Base-by-base conservation (phyloP, 2,329 filamentous ascomycete species). In the Diplodia sapinea region DNA sequence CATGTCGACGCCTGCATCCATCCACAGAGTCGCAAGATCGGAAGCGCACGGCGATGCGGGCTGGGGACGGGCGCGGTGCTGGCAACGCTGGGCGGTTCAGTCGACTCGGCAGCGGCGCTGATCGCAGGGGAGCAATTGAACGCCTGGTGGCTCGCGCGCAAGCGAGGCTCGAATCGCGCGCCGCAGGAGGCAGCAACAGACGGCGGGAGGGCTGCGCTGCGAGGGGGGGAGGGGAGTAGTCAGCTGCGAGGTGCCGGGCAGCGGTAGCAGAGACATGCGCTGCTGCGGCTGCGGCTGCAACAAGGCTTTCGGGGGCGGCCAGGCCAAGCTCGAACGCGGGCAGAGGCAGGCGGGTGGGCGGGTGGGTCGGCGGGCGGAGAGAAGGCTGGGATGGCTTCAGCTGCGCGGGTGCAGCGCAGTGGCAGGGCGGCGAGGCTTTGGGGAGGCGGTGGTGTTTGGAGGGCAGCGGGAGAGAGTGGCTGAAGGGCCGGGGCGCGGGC, bases 91-190 rank as follows among this genome's bases (percentile, higher is more conserved):
- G 62, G 59, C 47, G 62, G 63, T 38, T 65, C 52, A 56, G 63
- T 40, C 63, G 63, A 65, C 51, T 56, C 63, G 62, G 62, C 33
- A 54, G 62, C 51, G 62, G 51, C 52, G 63, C 63, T 65, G 63
- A 65, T 65, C 63, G 52, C 62, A 20, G 49, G 40, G 62, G 62
- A 38, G 62, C 62, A 65, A 65, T 65, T 65, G 63, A 65, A 65
- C 63, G 29, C 51, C 26, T 38, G 63, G n/a, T 65, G 63, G 63
- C 63, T 65, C 63, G 63, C 63, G 63, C 63, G 51, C 63, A 49
- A 23, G 52, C 36, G 63, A 29, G n/a, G 33, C 17, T 33, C 51
- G 63, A 49, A 38, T 38, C 31, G 64, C 40, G 64, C 64, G 64
- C 64, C 64, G 31, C 29, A 57, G 38, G 63, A 57, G 33, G 40